Base-by-base conservation (phyloP, 768 basidiomycete genomes). In the Boletus barrowsii region DNA sequence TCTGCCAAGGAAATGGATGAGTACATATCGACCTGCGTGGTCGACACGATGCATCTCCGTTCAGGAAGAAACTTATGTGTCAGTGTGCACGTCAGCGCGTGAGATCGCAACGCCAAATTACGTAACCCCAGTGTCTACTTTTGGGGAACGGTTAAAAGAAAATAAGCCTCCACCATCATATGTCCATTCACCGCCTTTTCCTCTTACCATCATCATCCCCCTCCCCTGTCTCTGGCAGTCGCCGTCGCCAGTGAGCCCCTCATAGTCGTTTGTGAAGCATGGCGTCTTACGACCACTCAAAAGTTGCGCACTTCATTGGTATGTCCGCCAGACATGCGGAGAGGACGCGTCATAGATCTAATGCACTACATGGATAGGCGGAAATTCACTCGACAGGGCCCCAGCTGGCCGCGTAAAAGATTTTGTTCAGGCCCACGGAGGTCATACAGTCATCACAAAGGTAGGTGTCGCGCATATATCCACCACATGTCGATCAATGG, bases 371-470 rank as follows among this genome's bases (percentile, higher is more conserved):
- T 33, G 33, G 53, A n/a, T 66, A 98, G 97, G 97, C 66, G 95
- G 93, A 58, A 98, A 98, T 75, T 84, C 90, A 30, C 69, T 99
- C 57, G 91, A 94, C 56, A 87, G 82, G 56, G 95, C 95, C 30
- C 76, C 87, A 26, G 77, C 86, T 26, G 83, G 90, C 50, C 81
- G 79, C 56, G 86, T 99, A 40, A 79, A 84, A 58, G 94, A 98
- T 75, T 99, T 96, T 72, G 95, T 98, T 35, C 87, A 88, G 68
- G 75, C 76, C 46, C 78, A 95, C 69, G 94, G 95, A 10, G 97
- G 97, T 54, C 97, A 99, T 73, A 96, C 97, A 18, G 95, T 98
- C 56, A 98, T 99, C 74, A 97, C 93, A 54, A 98, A 98, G 78
- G 97, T 95, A 63, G 58, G 80, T 67, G 10, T 4, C 53, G 22